phyloP scores from a whole-genome alignment of 202 grass and related monocot genomes.

The Musa balbisiana region DNA sequence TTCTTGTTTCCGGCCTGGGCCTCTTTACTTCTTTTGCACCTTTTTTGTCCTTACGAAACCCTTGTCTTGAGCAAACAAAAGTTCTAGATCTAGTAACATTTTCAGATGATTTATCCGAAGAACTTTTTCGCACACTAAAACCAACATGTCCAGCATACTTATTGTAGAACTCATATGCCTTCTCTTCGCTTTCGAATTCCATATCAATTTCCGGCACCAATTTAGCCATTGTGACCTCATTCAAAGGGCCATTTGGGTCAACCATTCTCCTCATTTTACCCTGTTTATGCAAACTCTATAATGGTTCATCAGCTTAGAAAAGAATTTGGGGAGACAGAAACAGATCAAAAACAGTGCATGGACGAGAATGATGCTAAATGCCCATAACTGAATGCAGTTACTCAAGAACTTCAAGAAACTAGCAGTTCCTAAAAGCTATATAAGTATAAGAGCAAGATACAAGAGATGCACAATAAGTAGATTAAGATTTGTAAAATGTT shows the following conservation, averaged over 20 bases:
- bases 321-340: not conserved
- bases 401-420: not conserved
- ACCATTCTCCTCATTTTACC: conserved; percentile 80
- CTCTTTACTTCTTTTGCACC: conserved; percentile 24
- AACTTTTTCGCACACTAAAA: conserved; percentile 9
- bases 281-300: conserved; percentile 37
- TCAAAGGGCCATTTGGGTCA: conserved; percentile 36
- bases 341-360: not conserved
- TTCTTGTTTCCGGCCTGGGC: conserved; percentile 10
- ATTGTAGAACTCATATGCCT: conserved; percentile 8
- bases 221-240: not conserved
- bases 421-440: not conserved
- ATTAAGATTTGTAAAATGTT: too few species aligned
- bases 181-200: conserved; percentile 5
- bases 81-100: conserved; percentile 3
- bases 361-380: not conserved
- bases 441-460: not conserved
- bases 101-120: not conserved
- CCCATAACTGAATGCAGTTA: not conserved
- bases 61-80: conserved; percentile 5
- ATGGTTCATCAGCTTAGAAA: conserved; percentile 25
- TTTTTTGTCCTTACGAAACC: conserved; percentile 39
- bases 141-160: conserved; percentile 2
- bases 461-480: too few species aligned
- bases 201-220: not conserved